Evolutionary conservation across 78 protist genomes (phyloP).

Genomic region (Tieghemostelium lacteum): DNA sequence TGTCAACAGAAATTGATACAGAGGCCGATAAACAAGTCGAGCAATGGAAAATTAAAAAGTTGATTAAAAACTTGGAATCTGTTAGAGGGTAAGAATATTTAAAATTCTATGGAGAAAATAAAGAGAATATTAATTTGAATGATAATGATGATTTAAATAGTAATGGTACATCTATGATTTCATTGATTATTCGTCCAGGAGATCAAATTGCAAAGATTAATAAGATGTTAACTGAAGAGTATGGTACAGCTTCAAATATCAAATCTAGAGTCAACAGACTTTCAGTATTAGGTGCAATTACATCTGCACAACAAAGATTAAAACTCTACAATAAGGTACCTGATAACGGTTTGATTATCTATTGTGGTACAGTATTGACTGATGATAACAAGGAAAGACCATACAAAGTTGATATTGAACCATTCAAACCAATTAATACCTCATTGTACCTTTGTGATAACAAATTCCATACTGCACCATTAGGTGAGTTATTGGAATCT

Average conservation of each 20-base stretch:
- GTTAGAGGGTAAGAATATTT: slow-evolving; percentile 88
- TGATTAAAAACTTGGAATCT: slow-evolving; percentile 90
- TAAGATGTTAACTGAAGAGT: slow-evolving; percentile 99
- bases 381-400: slow-evolving; percentile 97
- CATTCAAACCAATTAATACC: slow-evolving; percentile 99
- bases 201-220: slow-evolving; percentile 94
- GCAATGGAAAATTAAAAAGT: slow-evolving; percentile 94
- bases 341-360: slow-evolving; percentile 98
- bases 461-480: slow-evolving; percentile 98
- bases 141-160: slow-evolving; percentile 32
- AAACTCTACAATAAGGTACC: slow-evolving; percentile 94
- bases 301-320: slow-evolving; percentile 96
- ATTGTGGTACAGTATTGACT: slow-evolving; percentile 99
- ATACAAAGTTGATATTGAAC: slow-evolving; percentile 99
- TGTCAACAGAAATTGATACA: slow-evolving; percentile 43
- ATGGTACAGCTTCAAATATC: slow-evolving; percentile 99
- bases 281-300: slow-evolving; percentile 97
- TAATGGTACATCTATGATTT: slow-evolving; percentile 99
- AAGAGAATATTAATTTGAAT: not conserved
- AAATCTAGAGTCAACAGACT: slow-evolving; percentile 97
- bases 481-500: slow-evolving; percentile 93
- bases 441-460: slow-evolving; percentile 99
- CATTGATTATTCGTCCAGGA: slow-evolving; percentile 98
- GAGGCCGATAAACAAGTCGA: slow-evolving; percentile 86
- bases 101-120: not conserved